phyloP scores from a whole-genome alignment of 257 asterid genomes.

The Echites panduratus region DNA sequence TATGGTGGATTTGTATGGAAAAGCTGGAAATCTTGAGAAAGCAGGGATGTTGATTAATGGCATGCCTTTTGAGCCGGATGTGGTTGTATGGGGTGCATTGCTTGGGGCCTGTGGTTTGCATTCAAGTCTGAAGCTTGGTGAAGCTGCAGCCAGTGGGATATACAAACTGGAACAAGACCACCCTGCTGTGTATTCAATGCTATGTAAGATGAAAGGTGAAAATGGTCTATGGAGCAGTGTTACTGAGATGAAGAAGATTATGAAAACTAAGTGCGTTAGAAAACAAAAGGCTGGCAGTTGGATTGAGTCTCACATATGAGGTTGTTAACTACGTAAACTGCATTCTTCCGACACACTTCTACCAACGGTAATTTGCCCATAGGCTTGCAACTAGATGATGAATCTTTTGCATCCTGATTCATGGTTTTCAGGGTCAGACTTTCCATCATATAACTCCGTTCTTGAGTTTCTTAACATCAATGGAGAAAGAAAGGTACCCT shows the following conservation, averaged over 20 bases:
- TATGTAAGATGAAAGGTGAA: conserved; percentile 51
- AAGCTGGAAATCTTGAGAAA: conserved; percentile 62
- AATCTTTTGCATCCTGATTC: not conserved
- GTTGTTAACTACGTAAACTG: not conserved
- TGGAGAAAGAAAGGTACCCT: not conserved
- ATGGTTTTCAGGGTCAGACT: not conserved
- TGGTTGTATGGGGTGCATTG: conserved; percentile 72
- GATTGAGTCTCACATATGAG: conserved; percentile 25
- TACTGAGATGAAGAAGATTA: conserved; percentile 39
- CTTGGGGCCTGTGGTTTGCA: conserved; percentile 65
- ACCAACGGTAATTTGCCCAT: not conserved
- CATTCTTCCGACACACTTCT: not conserved
- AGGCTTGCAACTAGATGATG: not conserved
- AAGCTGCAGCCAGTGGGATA: conserved; percentile 53
- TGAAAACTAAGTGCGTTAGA: conserved; percentile 29
- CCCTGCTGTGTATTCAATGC: conserved; percentile 49
- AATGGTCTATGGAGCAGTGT: conserved; percentile 37
- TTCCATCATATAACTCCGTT: not conserved
- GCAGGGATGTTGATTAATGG: conserved; percentile 43
- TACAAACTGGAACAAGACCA: conserved; percentile 45
- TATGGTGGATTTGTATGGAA: conserved; percentile 74
- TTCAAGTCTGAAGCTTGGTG: conserved; percentile 47
- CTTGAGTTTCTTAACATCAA: not conserved
- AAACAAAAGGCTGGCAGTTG: conserved; percentile 78
- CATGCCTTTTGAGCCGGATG: conserved; percentile 80